Conservation (phyloP, 169 alveolate species). For the Plasmodium chabaudi region DNA sequence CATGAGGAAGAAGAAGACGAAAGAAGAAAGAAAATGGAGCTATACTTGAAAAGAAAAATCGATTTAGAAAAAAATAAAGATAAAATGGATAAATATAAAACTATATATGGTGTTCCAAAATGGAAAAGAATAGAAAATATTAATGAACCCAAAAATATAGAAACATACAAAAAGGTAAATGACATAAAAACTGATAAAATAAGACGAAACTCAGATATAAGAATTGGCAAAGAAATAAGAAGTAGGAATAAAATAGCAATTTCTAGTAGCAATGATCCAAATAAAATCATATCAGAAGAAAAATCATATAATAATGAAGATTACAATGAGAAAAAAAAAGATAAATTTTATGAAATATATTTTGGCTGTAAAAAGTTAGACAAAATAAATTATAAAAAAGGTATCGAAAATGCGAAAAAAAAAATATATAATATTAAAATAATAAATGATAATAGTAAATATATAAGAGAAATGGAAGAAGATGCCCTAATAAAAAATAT, state of each 20-base stretch:
- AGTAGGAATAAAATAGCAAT: neutral
- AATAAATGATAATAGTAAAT: too few relatives aligned
- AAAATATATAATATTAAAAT: too few relatives aligned
- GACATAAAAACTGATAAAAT: neutral
- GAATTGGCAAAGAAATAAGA: neutral
- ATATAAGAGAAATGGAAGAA: neutral
- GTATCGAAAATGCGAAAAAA: too few relatives aligned
- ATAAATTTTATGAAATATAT: slow-evolving; percentile 28
- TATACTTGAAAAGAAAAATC: neutral
- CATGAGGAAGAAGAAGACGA: neutral
- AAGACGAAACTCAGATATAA: too few relatives aligned
- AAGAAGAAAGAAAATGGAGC: neutral
- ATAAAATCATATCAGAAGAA: neutral
- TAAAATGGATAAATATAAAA: neutral
- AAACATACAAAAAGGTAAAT: neutral
- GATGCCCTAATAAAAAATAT: neutral
- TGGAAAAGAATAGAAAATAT: neutral
- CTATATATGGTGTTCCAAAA: neutral
- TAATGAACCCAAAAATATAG: neutral
- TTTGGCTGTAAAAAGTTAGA: neutral
- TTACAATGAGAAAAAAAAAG: slow-evolving; percentile 9
- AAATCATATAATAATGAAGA: neutral
- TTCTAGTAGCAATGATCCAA: neutral
- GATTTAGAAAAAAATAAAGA: neutral
- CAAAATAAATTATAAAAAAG: too few relatives aligned